phyloP scores from a whole-genome alignment of 2,329 filamentous ascomycete species.

The Epichloe festucae region DNA sequence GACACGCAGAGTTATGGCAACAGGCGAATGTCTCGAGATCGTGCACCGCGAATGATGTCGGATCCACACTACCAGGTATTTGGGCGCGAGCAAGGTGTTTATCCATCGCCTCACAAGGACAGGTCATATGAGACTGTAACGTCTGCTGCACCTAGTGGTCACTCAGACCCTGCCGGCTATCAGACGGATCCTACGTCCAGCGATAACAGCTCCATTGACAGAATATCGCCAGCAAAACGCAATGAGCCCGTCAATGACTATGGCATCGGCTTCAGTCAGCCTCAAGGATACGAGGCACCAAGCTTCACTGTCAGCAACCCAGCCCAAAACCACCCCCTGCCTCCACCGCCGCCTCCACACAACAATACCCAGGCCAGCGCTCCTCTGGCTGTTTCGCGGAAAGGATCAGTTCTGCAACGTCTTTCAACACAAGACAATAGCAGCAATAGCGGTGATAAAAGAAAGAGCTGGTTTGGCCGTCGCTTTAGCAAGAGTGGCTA shows the following conservation, averaged over 20 bases:
- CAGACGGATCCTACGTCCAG: constrained; percentile 78
- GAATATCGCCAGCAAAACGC: constrained; percentile 45
- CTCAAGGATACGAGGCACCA: constrained; percentile 28
- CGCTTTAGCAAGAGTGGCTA: constrained; percentile 54
- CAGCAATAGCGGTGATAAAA: constrained; percentile 44
- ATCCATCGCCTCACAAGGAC: constrained; percentile 50
- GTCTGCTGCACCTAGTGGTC: constrained; percentile 61
- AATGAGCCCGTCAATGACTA: constrained; percentile 47
- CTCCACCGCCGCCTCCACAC: constrained; percentile 11
- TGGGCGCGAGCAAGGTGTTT: constrained; percentile 32
- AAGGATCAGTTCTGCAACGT: constrained; percentile 12
- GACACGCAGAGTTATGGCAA: constrained; percentile 22
- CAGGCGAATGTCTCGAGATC: constrained; percentile 9
- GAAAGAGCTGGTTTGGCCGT: constrained; percentile 80
- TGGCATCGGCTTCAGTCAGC: constrained; percentile 44
- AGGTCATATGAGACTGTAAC: constrained; percentile 80
- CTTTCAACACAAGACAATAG: background rate
- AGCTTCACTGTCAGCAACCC: constrained; percentile 21
- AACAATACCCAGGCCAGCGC: constrained; percentile 9
- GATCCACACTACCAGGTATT: constrained; percentile 30
- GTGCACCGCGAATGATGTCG: constrained; percentile 29
- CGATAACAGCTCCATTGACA: constrained; percentile 83
- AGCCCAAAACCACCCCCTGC: constrained; percentile 13
- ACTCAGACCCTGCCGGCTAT: constrained; percentile 64
- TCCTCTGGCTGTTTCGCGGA: constrained; percentile 14